Conservation (phyloP, 108 stramenopile genomes). For the Aurantiochytrium sp. region DNA sequence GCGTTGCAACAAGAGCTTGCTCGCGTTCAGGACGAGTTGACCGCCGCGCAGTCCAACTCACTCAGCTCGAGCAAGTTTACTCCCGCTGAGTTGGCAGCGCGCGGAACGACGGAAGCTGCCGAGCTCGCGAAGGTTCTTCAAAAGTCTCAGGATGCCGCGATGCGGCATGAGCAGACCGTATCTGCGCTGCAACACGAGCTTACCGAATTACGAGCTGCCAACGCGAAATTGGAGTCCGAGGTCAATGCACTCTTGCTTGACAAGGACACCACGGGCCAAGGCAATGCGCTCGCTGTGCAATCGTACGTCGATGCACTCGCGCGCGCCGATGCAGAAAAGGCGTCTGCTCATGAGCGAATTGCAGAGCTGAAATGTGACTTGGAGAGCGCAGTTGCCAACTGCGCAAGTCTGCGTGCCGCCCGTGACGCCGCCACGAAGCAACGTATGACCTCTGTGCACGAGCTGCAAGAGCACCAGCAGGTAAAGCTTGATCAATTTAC, state of each 20-base stretch:
- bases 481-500: background rate
- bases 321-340: background rate
- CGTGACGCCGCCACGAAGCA: background rate
- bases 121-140: too few species aligned
- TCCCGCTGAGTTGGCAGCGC: too few species aligned
- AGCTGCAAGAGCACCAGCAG: background rate
- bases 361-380: background rate
- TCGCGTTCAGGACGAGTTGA: background rate
- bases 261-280: background rate
- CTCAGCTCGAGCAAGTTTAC: too few species aligned
- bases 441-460: background rate
- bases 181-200: too few species aligned
- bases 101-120: too few species aligned
- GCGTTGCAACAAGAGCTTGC: background rate
- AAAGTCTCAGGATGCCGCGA: too few species aligned
- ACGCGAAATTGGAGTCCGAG: too few species aligned
- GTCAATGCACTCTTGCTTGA: too few species aligned
- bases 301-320: background rate
- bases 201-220: too few species aligned
- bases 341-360: background rate
- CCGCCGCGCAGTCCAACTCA: too few species aligned
- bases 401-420: background rate
- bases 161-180: too few species aligned
- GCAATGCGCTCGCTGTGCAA: background rate
- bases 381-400: background rate